Percentiles rank a stretch among this genome's conserved stretches.
Conservation (phyloP, 306 rosid species). For the Prosopis cineraria region DNA sequence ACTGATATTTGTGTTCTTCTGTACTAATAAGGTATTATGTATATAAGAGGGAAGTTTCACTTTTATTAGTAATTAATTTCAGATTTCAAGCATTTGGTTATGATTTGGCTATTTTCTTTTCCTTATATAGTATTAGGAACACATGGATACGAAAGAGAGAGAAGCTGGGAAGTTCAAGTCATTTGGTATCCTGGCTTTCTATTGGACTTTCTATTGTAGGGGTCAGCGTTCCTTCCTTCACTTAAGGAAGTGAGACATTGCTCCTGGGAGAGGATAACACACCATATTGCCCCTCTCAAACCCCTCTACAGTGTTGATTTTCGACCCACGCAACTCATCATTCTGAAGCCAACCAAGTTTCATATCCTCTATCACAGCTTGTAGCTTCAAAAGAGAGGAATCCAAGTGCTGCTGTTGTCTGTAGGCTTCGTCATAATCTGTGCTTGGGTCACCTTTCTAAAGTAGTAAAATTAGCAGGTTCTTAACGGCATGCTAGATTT, state of each 20-base stretch:
- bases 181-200: background rate
- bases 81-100: background rate
- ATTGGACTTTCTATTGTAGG: background rate
- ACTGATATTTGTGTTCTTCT: background rate
- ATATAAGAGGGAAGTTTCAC: background rate
- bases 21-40: background rate
- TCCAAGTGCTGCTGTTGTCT: background rate
- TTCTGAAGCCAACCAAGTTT: background rate
- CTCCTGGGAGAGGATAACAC: background rate
- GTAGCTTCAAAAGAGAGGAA: background rate
- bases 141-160: background rate
- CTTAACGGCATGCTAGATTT: slow-evolving; percentile 41
- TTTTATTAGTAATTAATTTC: background rate
- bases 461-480: background rate
- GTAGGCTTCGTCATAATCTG: background rate
- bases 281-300: background rate
- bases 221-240: background rate
- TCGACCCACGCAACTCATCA: background rate
- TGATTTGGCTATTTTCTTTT: background rate
- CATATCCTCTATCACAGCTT: background rate
- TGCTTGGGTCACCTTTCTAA: background rate
- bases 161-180: background rate
- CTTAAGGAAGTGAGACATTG: background rate
- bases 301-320: background rate
- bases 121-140: background rate